Base-by-base conservation (phyloP, 805 yeast species). In the Peterozyma xylosa region DNA sequence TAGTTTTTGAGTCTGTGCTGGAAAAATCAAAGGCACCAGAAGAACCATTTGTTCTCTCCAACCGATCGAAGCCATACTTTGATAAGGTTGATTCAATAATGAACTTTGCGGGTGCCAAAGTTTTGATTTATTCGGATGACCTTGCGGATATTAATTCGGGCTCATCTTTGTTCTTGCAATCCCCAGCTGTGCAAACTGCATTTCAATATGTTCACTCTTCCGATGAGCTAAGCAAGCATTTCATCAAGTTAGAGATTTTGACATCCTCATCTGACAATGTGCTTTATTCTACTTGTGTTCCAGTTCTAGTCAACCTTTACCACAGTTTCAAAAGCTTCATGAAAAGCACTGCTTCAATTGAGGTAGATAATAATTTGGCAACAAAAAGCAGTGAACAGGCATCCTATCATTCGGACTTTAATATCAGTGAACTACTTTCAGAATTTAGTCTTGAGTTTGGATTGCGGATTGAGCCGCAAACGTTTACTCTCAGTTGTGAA, bases 401-500 rank as follows among this genome's bases (percentile, higher is more conserved):
- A 18, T 13, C 16, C 16, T 30, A 9, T 14, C 18, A 21, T 21
- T 21, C 27, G 40, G 38, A 35, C 35, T 58, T 53, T 45, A 70
- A 73, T 40, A 56, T 76, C 35, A 69, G 74, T 16, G 61, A 66
- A 5, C 37, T 83, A 2, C 57, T 84, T 27, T 67, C 71, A 35
- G 74, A 76, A 29, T 57, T 83, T 42, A 88, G 84, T 49, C 52
- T 87, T 29, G 78, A 77, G 42, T 60, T 85, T 43, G 78, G 83
- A 1, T 50, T 90, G 6, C 68, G 73, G 35, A 73, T 90, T 42
- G 89, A 79, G 16, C 75, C 80, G 32, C 99, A 93, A 57, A 76
- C 74, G 37, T 58, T 93, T 17, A 74, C 84, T 2, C 66, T 93
- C 42, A 85, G 95, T 51, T 93, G 99, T 70, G 91, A 86, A 48